A percentile compares a stretch with the other conserved stretches of the same genome.
Evolutionary conservation across 306 rosid species (phyloP).

Genomic region (Hylodesmum podocarpum): DNA sequence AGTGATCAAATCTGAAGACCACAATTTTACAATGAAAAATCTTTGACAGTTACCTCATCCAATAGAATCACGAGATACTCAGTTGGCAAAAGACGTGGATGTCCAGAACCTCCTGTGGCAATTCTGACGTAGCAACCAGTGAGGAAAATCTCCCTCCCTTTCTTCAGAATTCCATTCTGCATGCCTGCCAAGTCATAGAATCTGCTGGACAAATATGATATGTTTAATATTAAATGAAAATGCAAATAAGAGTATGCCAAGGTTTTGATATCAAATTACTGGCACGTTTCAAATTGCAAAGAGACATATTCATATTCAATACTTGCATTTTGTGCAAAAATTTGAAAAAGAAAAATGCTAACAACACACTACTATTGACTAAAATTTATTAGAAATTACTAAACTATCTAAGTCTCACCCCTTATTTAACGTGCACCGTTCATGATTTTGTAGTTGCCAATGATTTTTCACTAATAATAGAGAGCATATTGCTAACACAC

Average conservation of each 20-base stretch:
- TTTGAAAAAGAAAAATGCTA: too few species aligned
- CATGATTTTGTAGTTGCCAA: too few species aligned
- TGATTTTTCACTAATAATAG: too few species aligned
- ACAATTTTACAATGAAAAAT: not conserved
- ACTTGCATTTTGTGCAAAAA: not conserved
- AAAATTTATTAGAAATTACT: too few species aligned
- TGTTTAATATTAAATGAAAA: constrained; percentile 16
- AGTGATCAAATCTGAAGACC: constrained; percentile 12
- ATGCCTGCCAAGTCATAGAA: constrained; percentile 65
- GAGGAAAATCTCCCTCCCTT: constrained; percentile 84
- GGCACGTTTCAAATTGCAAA: not conserved
- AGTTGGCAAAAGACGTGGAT: constrained; percentile 83
- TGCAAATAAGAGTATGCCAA: constrained; percentile 11
- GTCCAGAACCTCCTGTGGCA: constrained; percentile 61
- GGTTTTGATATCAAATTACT: constrained; percentile 1
- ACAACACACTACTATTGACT: too few species aligned
- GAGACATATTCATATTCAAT: not conserved
- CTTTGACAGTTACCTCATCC: constrained; percentile 64
- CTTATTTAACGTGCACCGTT: too few species aligned
- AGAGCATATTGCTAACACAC: too few species aligned
- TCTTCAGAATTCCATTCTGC: constrained; percentile 70
- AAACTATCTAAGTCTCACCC: too few species aligned
- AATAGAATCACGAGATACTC: constrained; percentile 78
- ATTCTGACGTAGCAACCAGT: constrained; percentile 95
- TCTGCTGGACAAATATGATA: constrained; percentile 43